Evolutionary conservation across 2,329 filamentous ascomycete genomes (phyloP), one percentile per base, ranked within the genome.

Genomic region (Hymenoscyphus fructigenus): DNA sequence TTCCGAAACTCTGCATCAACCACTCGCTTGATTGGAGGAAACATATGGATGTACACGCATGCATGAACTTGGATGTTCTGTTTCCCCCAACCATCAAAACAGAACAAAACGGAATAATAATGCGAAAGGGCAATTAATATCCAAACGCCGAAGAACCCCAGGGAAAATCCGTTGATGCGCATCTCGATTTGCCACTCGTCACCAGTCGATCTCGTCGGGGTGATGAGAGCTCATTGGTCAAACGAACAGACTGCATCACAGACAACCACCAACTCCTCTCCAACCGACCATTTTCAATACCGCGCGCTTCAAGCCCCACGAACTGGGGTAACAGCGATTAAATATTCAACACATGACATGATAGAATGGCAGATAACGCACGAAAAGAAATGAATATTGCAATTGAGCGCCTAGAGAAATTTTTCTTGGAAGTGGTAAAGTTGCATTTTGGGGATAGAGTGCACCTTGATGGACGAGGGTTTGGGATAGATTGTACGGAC

Each of bases 251-350:
- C n/a, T n/a, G 56, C 47, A 60, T 64, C 62, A 61, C 58, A 26
- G 57, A 57, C 32, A 59, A 7, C 20, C 34, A 58, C 55, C 47
- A 34, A 29, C 15, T 17, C 56, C 34, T 32, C 29, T 32, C 29
- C 29, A 32, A 57, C 20, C 23, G 41, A 62, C 14, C 17, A n/a
- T n/a, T 26, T 26, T 34, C 58, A 59, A 65, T 57, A 57, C 55
- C 66, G 66, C 66, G 68, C 68, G 68, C 68, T 68, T 68, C 64
- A 67, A 67, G 57, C 59, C 64, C 63, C 61, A 63, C 59, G 29
- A 32, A 32, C 29, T 32, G 29, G 29, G 29, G 29, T 32, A 56
- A 62, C 20, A 59, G 53, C 61, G 28, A 59, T 59, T 59, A 41
- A 61, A 64, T 14, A 41, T 60, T 36, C 29, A 61, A 47, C 68